Conservation (phyloP, 2,329 filamentous ascomycete species). For the Ophiostoma fasciatum region DNA sequence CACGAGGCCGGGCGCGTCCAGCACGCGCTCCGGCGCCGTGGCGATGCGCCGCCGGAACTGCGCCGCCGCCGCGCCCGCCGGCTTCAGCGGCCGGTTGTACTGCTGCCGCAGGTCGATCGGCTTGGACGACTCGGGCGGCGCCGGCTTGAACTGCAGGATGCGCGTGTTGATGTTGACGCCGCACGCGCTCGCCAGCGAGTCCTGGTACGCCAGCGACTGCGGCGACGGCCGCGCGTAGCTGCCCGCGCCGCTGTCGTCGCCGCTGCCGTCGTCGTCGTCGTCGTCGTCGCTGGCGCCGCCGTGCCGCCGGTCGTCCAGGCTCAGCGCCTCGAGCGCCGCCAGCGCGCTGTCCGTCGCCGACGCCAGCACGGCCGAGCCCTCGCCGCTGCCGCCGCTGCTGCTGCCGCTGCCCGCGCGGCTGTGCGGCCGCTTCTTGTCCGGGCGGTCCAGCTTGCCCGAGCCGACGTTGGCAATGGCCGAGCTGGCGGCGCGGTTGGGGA, state of each 20-base stretch:
- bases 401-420: no score
- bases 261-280: slow-evolving; percentile 51
- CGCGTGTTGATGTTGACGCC: slow-evolving; percentile 87
- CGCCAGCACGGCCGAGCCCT: slow-evolving; percentile 63
- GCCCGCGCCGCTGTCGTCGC: slow-evolving; percentile 53
- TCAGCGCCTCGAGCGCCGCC: slow-evolving; percentile 65
- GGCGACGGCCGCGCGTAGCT: slow-evolving; percentile 68
- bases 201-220: slow-evolving; percentile 44
- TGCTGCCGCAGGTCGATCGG: slow-evolving; percentile 94
- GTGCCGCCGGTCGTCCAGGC: slow-evolving; percentile 51
- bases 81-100: slow-evolving; percentile 91
- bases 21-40: slow-evolving; percentile 86
- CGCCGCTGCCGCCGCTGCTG: slow-evolving; percentile 24
- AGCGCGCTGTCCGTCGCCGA: slow-evolving; percentile 68
- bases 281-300: no score
- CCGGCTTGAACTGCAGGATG: slow-evolving; percentile 96
- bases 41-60: slow-evolving; percentile 86
- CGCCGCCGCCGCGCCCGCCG: slow-evolving; percentile 55
- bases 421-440: slow-evolving; percentile 59
- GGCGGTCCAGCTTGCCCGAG: slow-evolving; percentile 63
- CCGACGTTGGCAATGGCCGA: slow-evolving; percentile 73
- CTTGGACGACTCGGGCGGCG: slow-evolving; percentile 94
- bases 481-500: slow-evolving; percentile 82
- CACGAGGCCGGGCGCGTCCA: slow-evolving; percentile 88
- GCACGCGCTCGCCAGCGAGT: slow-evolving; percentile 16